These are phyloP conservation scores for Perkinsus marinus DNA, from an alignment of 169 alveolate species.

Conservation along the genomic window DNA sequence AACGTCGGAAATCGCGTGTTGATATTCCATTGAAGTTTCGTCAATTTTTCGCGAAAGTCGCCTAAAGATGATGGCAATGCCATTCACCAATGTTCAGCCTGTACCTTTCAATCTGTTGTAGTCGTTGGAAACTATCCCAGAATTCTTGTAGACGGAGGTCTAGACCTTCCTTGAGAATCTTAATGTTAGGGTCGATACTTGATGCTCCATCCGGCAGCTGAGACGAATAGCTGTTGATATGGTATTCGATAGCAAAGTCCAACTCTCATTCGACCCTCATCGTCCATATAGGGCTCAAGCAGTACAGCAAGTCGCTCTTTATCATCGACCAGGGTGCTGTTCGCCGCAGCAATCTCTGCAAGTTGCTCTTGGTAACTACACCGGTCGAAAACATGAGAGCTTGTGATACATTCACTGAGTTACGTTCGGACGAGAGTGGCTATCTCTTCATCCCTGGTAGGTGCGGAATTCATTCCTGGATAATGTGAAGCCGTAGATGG, in stretches of 20 bases:
- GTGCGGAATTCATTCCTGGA: background rate
- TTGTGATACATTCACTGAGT: background rate
- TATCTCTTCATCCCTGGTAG: background rate
- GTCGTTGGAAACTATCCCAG: background rate
- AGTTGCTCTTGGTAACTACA: background rate
- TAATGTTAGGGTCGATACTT: background rate
- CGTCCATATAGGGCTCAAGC: background rate
- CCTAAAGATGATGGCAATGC: background rate
- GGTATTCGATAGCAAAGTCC: background rate
- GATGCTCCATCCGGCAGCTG: background rate
- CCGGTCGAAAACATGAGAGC: background rate
- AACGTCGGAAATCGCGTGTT: background rate
- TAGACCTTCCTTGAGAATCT: background rate
- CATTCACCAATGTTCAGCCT: background rate
- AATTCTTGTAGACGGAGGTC: background rate
- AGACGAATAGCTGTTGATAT: background rate
- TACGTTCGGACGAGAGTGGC: background rate
- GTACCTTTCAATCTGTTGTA: background rate
- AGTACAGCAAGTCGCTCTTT: background rate
- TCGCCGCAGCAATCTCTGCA: background rate
- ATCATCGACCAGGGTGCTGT: background rate
- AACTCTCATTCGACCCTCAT: background rate
- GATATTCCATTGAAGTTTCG: background rate
- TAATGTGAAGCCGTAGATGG: background rate
- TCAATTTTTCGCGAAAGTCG: background rate